Percentiles rank a stretch among this genome's conserved stretches.
Conservation (phyloP, 345 rosid genomes). For the Gossypium australe region DNA sequence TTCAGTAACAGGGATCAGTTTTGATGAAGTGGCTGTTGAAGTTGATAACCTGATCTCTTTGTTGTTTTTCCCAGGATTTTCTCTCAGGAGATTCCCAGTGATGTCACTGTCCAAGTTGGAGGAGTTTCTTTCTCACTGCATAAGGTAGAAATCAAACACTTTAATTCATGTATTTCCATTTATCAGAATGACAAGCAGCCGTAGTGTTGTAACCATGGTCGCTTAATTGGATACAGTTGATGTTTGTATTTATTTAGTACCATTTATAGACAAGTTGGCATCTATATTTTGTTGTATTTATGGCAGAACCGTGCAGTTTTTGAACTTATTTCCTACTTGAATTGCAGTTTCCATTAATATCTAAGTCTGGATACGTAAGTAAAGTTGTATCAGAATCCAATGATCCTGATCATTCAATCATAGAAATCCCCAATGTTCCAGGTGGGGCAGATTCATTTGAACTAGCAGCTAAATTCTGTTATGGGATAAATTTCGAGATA, state of each 20-base stretch:
- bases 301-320: background rate
- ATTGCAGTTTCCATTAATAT: conserved; percentile 77
- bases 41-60: background rate
- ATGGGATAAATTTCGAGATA: conserved; percentile 88
- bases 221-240: background rate
- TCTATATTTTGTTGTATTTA: background rate
- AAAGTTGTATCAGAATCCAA: conserved; percentile 57
- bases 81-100: conserved; percentile 94
- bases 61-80: conserved; percentile 61
- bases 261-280: background rate
- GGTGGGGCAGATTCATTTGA: conserved; percentile 83
- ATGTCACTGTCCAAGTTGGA: conserved; percentile 66
- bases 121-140: conserved; percentile 76
- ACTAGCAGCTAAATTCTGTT: conserved; percentile 86
- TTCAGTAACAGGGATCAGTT: background rate
- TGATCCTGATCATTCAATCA: conserved; percentile 50
- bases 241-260: no score
- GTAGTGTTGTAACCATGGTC: no score
- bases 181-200: background rate
- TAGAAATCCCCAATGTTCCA: conserved; percentile 54
- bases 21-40: background rate
- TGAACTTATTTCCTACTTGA: background rate
- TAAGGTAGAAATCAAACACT: conserved; percentile 42
- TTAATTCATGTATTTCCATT: background rate
- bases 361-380: conserved; percentile 73